Percentiles rank a stretch among this genome's conserved stretches.
phyloP scores from a whole-genome alignment of 805 yeast genomes.

The Pichia kluyveri region DNA sequence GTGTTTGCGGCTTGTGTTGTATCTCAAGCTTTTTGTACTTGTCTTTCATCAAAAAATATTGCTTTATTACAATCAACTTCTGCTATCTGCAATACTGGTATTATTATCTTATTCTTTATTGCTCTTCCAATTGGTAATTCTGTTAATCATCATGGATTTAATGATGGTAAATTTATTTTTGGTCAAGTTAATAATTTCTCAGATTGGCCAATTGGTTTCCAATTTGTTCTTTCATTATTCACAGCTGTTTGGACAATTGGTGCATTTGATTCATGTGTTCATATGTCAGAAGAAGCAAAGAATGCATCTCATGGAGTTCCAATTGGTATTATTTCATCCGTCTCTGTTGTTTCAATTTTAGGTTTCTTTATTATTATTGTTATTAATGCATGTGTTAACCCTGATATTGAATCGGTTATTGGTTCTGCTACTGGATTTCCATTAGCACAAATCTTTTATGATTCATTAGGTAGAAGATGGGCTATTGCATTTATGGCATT shows the following conservation, averaged over 20 bases:
- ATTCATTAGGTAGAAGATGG: constrained; percentile 56
- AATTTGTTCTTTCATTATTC: constrained; percentile 38
- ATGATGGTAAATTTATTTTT: constrained; percentile 46
- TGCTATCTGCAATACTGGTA: constrained; percentile 41
- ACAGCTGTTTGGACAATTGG: constrained; percentile 73
- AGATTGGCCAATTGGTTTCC: constrained; percentile 55
- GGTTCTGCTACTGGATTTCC: constrained; percentile 46
- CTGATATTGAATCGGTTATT: constrained; percentile 34
- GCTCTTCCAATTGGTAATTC: constrained; percentile 57
- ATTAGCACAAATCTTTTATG: constrained; percentile 55
- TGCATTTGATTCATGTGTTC: constrained; percentile 64
- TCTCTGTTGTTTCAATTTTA: constrained; percentile 45
- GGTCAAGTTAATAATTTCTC: constrained; percentile 41
- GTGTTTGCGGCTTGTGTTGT: constrained; percentile 55
- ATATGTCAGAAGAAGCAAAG: constrained; percentile 63
- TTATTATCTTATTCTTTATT: constrained; percentile 47
- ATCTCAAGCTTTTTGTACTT: constrained; percentile 43
- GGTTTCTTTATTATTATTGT: constrained; percentile 52
- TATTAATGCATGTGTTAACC: constrained; percentile 44
- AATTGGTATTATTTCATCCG: constrained; percentile 52
- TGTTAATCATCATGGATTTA: constrained; percentile 28
- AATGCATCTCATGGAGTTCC: constrained; percentile 59
- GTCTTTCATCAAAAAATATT: constrained; percentile 45
- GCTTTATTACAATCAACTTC: constrained; percentile 55
- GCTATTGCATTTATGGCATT: constrained; percentile 55